Base-by-base conservation (phyloP, 2,329 filamentous ascomycete species). In the Alternaria metachromatica region DNA sequence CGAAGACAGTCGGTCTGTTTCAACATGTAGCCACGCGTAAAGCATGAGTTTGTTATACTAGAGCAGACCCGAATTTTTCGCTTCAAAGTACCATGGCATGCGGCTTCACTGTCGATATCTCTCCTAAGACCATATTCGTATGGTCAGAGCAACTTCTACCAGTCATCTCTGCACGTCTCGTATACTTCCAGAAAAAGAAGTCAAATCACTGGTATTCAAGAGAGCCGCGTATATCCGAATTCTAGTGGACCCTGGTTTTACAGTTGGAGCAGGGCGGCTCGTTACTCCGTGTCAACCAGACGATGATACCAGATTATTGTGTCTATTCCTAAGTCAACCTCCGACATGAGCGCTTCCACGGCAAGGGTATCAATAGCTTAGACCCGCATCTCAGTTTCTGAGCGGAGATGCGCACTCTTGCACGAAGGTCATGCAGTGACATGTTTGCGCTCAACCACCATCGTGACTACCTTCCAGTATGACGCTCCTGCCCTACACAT, bases 1-100 rank as follows among this genome's bases (percentile, higher is more conserved):
- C 11, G 2, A 21, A 11, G 41, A 51, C 30, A 53, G 43, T n/a
- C 21, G 51, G 44, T 57, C 33, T 28, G 21, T 49, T 43, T n/a
- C 30, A 44, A 48, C 23, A 59, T 37, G 43, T 62, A 53, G 55
- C 33, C 56, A 60, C 44, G 56, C 60, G 60, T 18, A 63, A 26
- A 12, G 33, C 50, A 55, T 45, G 43, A 37, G 33, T 50, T 25
- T 60, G 56, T 60, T 44, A 23, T 37, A 50, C 25, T 37, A 58
- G n/a, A 23, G 4, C 30, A 45, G 15, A 30, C 46, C 58, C 21
- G 46, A 62, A 49, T 21, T 2, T 2, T 44, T 6, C 7, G 0
- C 21, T 21, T 45, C 30, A 20, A 55, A n/a, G 26, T 50, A 49
- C 20, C n/a, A 60, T 45, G n/a, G 26, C 33, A 60, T 26, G 44